Conservation (phyloP, 805 yeast species). For the Saccharomycopsis schoenii region DNA sequence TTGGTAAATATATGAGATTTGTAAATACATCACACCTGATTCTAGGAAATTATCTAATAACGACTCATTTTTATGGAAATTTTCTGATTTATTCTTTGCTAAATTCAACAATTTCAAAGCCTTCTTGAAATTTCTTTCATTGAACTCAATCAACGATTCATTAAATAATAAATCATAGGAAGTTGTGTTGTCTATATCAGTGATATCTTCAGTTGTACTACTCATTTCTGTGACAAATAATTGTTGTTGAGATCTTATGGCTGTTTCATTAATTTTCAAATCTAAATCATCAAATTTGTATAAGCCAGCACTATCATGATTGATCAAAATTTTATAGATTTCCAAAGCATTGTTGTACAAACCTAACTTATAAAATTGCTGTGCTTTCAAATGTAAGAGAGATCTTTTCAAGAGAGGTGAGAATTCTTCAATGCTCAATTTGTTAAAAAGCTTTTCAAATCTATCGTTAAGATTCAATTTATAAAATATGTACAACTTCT, state of each 20-base stretch:
- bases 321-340: constrained; percentile 39
- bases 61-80: constrained; percentile 27
- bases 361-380: constrained; percentile 43
- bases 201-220: constrained; percentile 18
- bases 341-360: constrained; percentile 38
- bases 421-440: constrained; percentile 19
- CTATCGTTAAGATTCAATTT: constrained; percentile 34
- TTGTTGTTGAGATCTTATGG: constrained; percentile 44
- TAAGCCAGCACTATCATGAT: constrained; percentile 3
- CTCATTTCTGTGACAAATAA: constrained; percentile 15
- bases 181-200: constrained; percentile 2
- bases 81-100: constrained; percentile 35
- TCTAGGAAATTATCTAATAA: constrained; percentile 36
- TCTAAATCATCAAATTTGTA: constrained; percentile 36
- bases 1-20: constrained; percentile 48
- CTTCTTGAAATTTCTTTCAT: constrained; percentile 30
- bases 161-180: constrained; percentile 55
- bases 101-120: constrained; percentile 35
- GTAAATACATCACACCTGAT: constrained; percentile 51
- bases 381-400: constrained; percentile 41
- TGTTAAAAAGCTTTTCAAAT: constrained; percentile 23
- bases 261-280: constrained; percentile 58
- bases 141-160: constrained; percentile 45
- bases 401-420: constrained; percentile 27
- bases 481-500: constrained; percentile 54